Percentiles rank a stretch among this genome's conserved stretches.
Conservation (phyloP, 1,139 yeast species). For the Scheffersomyces quercinus region DNA sequence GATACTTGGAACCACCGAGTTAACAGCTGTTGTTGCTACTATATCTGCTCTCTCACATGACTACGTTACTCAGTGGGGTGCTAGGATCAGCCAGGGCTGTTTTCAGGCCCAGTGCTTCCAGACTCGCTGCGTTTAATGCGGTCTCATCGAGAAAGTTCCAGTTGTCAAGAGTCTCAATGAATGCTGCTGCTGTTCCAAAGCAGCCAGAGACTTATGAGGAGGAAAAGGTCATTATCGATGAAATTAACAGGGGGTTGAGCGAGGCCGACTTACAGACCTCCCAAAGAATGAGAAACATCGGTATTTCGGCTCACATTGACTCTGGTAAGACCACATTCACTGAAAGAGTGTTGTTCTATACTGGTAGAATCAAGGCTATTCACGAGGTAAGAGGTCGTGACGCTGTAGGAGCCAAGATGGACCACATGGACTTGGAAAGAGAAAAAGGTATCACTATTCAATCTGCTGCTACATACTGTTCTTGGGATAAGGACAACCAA, state of each 20-base stretch:
- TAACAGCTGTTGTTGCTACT: not conserved
- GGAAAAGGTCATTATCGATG: conserved; percentile 67
- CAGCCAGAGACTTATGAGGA: conserved; percentile 60
- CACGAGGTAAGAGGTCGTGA: conserved; percentile 99
- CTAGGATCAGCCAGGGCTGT: not conserved
- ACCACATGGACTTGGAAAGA: conserved; percentile 75
- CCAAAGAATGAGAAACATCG: conserved; percentile 79
- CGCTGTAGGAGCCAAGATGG: conserved; percentile 92
- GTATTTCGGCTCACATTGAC: conserved; percentile 93
- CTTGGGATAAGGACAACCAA: conserved; percentile 77
- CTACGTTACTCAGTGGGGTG: not conserved
- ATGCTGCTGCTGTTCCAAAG: conserved; percentile 2
- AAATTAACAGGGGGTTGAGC: conserved; percentile 52
- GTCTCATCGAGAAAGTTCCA: not conserved
- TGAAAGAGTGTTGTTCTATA: conserved; percentile 92
- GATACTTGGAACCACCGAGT: not conserved
- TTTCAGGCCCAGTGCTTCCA: not conserved
- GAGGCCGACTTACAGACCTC: conserved; percentile 60
- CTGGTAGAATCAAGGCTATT: conserved; percentile 96
- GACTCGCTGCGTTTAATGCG: not conserved
- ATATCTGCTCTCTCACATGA: not conserved
- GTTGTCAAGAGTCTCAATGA: not conserved
- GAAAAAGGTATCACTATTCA: conserved; percentile 67
- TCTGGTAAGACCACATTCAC: conserved; percentile 89
- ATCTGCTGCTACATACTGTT: conserved; percentile 97